Evolutionary conservation across 2,329 filamentous ascomycete genomes (phyloP), one percentile per base, ranked within the genome.

Genomic region (Botrytis pseudocinerea): DNA sequence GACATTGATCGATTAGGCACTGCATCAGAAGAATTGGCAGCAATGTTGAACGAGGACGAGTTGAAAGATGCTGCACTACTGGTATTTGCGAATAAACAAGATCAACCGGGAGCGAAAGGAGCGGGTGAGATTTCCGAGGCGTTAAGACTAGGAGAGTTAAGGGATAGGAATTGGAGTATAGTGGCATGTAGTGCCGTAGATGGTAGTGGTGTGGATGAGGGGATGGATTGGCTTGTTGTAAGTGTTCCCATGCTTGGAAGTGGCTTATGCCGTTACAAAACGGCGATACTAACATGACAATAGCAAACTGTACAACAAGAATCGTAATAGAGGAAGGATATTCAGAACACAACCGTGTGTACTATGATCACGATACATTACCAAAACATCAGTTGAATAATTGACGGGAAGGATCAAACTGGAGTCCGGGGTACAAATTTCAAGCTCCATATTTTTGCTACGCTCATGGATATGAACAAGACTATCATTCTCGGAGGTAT

Each of bases 1-100:
- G 96, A 99, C 87, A 97, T 98, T 81, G 95, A 98, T 81, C 92
- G 96, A 76, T 85, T 99, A 77, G 91, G 94, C 77, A 99, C 95
- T 32, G 96, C 96, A 4, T 91, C 94, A 4, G 96, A 98, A 82
- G 96, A 99, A 84, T 85, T 99, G 72, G 89, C 92, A 73, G 93
- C 95, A 25, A 99, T 99, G 96, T 85, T 99, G 76, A 97, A 97
- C 81, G 96, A 99, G 84, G 96, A 98, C 77, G 95, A 99, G 83
- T 88, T 99, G 72, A 93, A 94, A 81, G 96, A 98, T 80, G 95
- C 96, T 20, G 91, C 94, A 35, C 85, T 99, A 71, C 85, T 99
- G 71, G 96, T 99, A 18, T 99, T 98, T 83, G 96, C 96, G 80
- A 99, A 99, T 85, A 99, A 99, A 86, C 96, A 99, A 83, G 96